phyloP scores from a whole-genome alignment of 179 eudicot genomes.

The Beta corolliflora region DNA sequence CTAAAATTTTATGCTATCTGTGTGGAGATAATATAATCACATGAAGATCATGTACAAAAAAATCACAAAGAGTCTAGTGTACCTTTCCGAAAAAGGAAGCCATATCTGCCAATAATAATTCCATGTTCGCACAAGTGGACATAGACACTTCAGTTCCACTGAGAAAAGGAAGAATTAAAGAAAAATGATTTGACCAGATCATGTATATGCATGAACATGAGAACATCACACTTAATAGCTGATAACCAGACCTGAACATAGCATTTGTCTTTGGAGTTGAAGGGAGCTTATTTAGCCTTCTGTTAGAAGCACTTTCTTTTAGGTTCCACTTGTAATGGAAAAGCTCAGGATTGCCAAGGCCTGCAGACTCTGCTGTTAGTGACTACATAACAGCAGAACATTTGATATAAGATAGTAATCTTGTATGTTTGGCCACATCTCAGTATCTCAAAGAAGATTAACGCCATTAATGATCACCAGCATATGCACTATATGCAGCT shows the following conservation, averaged over 20 bases:
- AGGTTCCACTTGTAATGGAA: constrained; percentile 52
- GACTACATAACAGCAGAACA: not conserved
- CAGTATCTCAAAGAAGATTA: not conserved
- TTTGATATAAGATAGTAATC: not conserved
- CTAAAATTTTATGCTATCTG: not conserved
- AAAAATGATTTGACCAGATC: not conserved
- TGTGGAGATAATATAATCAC: not conserved
- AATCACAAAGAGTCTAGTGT: not conserved
- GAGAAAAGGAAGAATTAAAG: constrained; percentile 20
- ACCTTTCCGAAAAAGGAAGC: constrained; percentile 61
- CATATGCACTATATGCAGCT: not conserved
- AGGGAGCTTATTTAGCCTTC: constrained; percentile 51
- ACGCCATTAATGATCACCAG: not conserved
- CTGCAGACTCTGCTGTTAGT: constrained; percentile 33
- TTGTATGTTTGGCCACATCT: not conserved
- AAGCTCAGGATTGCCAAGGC: constrained; percentile 51
- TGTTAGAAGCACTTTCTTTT: constrained; percentile 43
- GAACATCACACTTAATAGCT: not conserved
- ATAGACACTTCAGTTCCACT: constrained; percentile 84
- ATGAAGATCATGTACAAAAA: not conserved
- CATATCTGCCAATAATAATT: constrained; percentile 42
- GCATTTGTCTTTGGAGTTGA: constrained; percentile 61
- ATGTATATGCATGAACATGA: not conserved
- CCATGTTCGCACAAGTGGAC: constrained; percentile 39
- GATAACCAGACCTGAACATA: constrained; percentile 54